Base-by-base conservation (phyloP, 306 rosid species). In the Cucurbita pepo region DNA sequence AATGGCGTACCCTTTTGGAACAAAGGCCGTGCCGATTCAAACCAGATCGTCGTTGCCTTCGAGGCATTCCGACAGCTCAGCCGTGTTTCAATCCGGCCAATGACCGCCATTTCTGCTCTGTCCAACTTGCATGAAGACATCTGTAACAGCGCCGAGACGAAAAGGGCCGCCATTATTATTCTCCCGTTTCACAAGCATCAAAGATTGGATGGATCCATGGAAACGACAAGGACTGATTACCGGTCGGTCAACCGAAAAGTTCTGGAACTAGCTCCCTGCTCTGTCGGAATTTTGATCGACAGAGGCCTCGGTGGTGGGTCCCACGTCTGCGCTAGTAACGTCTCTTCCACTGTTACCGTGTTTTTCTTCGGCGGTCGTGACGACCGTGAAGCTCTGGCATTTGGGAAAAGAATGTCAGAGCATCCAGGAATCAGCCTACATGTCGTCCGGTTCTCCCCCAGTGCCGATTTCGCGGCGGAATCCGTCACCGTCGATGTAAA, bases 1-100 rank as follows among this genome's bases (percentile, higher is more conserved):
- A 87, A 89, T 52, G 91, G 96, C 3, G 1, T 89, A 1, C 96
- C 91, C 13, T 86, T 86, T 47, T 89, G 91, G 90, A 87, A 82
- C n/a, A 85, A 85, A 48, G 30, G 21, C 2, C 18, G 36, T 0
- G 80, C 83, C 1, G 66, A 76, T 36, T 21, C 77, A 2, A 56
- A 87, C 53, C 83, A 79, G 72, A 77, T 87, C 3, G 83, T 82
- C 14, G 88, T 86, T 6, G 90, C 87, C 13, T 89, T 89, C 69
- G 90, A 89, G 71, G 85, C 88, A 47, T 85, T 75, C 62, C 82
- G 74, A 73, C 90, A 74, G 43, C 83, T 89, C 38, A 83, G 86
- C 72, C 73, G 78, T 15, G 96, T 89, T 19, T 55, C 79, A 4
- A 77, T 89, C 25, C 87, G 88, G 22, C 91, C 96, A 57, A 87